Base-by-base conservation (phyloP, 2,329 filamentous ascomycete genomes). In the Colletotrichum higginsianum region DNA sequence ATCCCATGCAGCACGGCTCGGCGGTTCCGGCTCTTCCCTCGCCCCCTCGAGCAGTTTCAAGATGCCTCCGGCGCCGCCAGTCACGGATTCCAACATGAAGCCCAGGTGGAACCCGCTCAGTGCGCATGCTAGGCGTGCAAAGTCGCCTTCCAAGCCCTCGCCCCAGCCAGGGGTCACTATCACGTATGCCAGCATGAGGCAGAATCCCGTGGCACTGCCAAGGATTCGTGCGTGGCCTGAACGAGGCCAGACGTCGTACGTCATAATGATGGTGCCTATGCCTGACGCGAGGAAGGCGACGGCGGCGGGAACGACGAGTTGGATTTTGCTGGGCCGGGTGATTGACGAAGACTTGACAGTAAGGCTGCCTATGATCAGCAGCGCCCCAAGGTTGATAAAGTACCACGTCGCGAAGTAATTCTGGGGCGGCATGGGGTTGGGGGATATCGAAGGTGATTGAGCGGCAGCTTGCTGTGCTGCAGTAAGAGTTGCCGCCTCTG, bases 71-170 rank as follows among this genome's bases (percentile, higher is more conserved):
- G 53, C 30, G 15, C 50, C 16, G 8, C 55, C 55, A 38, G 56
- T 61, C 7, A 23, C 5, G 13, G 38, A 44, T 56, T 67, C 64
- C 35, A 55, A 15, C 12, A 53, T 4, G 23, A 53, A 67, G 3
- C 64, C 64, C 13, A 67, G 11, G 38, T 67, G 50, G 35, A 18
- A 52, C 8, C 64, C 64, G 38, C n/a, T 8, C 23, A 61, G 35
- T n/a, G 23, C 47, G 23, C 40, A 52, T 3, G 56, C 16, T 4
- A 35, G 35, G 11, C 56, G 55, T 8, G 40, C 35, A 23, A 42
- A 53, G 3, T 23, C 35, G 6, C 50, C 55, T 16, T 30, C n/a
- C 21, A 47, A n/a, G 12, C 23, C 47, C 2, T 23, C 23, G 9
- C 35, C 12, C 47, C 47, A 49, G 12, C 55, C 16, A 30, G 50